Evolutionary conservation across 345 rosid species (phyloP).

Genomic region (Raphanus raphanistrum): DNA sequence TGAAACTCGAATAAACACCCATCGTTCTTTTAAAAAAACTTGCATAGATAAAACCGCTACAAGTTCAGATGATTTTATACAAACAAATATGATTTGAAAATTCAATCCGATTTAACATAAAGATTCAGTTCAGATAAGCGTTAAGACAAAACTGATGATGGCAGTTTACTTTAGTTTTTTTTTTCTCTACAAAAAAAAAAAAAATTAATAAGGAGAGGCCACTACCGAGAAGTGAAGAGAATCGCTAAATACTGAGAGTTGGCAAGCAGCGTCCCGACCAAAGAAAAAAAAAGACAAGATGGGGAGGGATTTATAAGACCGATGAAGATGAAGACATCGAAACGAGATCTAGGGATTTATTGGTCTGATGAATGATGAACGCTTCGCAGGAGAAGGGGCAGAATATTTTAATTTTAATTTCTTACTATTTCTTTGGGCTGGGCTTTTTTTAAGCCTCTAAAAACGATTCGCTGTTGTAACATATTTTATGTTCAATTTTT

Average conservation of each 20-base stretch:
- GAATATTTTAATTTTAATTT: background rate
- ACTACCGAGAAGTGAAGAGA: background rate
- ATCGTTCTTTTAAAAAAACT: background rate
- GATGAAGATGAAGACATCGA: background rate
- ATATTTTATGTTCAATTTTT: background rate
- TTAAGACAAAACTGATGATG: background rate
- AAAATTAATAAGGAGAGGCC: background rate
- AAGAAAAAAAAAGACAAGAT: background rate
- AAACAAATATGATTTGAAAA: background rate
- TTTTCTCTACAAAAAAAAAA: background rate
- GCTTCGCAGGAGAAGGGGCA: background rate
- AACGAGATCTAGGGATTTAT: background rate
- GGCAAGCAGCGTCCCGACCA: background rate
- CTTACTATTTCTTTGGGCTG: background rate
- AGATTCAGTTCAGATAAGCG: background rate
- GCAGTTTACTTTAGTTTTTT: background rate
- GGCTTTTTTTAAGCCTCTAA: background rate
- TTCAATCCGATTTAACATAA: background rate
- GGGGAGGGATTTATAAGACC: background rate
- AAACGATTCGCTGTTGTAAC: background rate
- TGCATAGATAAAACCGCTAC: background rate
- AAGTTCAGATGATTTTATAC: background rate
- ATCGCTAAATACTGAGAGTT: background rate
- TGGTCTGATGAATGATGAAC: background rate
- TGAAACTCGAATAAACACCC: background rate